Evolutionary conservation across 2,329 filamentous ascomycete genomes (phyloP), one percentile per base, ranked within the genome.

Genomic region (Fonsecaea erecta): DNA sequence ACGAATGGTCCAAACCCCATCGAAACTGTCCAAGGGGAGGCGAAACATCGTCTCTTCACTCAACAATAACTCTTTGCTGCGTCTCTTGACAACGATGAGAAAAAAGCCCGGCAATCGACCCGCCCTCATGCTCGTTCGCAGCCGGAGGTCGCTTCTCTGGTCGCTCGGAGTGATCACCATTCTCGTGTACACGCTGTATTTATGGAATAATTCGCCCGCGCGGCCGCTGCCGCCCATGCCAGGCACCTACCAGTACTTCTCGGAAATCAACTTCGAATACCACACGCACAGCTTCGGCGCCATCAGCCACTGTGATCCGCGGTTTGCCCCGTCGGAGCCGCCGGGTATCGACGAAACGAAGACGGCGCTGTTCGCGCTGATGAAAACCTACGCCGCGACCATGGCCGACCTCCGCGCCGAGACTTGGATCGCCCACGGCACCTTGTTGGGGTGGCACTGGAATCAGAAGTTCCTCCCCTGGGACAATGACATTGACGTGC

Each of bases 401-500:
- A 68, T 66, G 63, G 32, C 14, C 11, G 30, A 68, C 5, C 43
- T 66, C 21, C 32, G 40, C 21, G 60, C 57, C 12, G 66, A 68
- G 32, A 68, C 60, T 35, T 68, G 66, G 64, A 63, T 68, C 35
- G 54, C 56, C 1, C 66, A 68, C 30, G 66, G 66, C 1, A 62
- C 64, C 4, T 37, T 68, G 7, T 26, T 68, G 14, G 66, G 66
- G 8, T 66, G 64, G 63, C 54, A 64, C 18, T 68, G 64, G 63
- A 68, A 68, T 43, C 63, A 66, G 32, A 63, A 62, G 40, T 34
- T 68, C 35, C 28, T 68, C 3, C 66, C 66, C 6, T 68, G 66
- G 66, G 66, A 68, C 34, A 66, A 56, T 21, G 66, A 68, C 21
- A 58, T 68, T 11, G 66, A 68, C 30, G 64, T 66, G 6, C 66